phyloP scores from a whole-genome alignment of 2,329 filamentous ascomycete species.

The Trichoderma lentiforme region DNA sequence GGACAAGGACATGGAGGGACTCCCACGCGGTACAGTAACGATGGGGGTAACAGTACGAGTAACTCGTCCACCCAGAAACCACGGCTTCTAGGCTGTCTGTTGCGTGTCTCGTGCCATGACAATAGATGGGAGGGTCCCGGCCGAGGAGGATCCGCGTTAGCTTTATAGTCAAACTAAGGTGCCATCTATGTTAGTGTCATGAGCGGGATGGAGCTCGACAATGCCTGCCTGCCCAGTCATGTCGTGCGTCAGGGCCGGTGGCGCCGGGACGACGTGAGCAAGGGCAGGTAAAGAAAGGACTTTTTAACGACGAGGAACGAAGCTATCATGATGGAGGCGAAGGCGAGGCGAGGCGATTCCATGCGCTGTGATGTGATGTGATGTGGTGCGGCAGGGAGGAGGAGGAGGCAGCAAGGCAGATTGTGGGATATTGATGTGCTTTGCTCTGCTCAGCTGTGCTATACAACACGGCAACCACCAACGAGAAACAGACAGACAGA shows the following conservation, averaged over 20 bases:
- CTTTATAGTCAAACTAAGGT: constrained; percentile 35
- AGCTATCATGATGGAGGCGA: background rate
- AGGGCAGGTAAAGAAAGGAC: background rate
- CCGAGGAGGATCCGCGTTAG: constrained; percentile 36
- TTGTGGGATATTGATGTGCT: background rate
- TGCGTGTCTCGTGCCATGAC: constrained; percentile 44
- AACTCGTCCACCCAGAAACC: background rate
- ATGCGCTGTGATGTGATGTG: background rate
- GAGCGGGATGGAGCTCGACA: constrained; percentile 23
- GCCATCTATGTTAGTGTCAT: constrained; percentile 8
- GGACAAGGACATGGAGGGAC: background rate
- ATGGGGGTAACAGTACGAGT: background rate
- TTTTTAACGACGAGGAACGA: background rate
- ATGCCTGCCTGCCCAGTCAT: constrained; percentile 14
- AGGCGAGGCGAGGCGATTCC: background rate
- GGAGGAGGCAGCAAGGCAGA: background rate
- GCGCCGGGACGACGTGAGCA: background rate
- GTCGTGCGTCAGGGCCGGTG: constrained; percentile 13
- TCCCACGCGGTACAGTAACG: background rate
- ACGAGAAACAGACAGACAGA: background rate
- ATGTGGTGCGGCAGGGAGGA: background rate
- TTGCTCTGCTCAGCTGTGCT: background rate
- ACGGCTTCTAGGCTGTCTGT: constrained; percentile 23
- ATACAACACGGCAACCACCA: background rate
- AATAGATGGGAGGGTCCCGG: constrained; percentile 30